Evolutionary conservation across 2,329 filamentous ascomycete genomes (phyloP), one percentile per base, ranked within the genome.

Genomic region (Helicocarpus griseus): DNA sequence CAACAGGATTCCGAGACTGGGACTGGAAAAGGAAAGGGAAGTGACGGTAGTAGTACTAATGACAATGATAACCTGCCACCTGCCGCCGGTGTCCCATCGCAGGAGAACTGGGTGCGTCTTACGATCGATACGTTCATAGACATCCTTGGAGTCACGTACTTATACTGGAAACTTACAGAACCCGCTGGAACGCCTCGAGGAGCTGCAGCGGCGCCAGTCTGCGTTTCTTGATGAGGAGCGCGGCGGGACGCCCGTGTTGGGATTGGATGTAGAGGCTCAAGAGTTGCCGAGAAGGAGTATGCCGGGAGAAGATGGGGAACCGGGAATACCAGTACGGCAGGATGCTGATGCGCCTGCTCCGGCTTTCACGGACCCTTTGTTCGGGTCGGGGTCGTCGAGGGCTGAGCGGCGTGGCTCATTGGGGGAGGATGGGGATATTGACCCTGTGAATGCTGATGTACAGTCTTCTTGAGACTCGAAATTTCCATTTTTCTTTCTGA

Each of bases 101-200:
- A 95, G 77, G 79, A 81, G 65, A 88, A 95, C 69, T 96, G 91
- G 91, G 89, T 95, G 89, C 85, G 88, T 88, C 77, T 74, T 63
- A 70, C 71, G 66, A 64, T 66, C 68, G 66, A 70, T 68, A 63
- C 63, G 59, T 69, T 71, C 66, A 64, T 69, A 61, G 64, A 69
- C 58, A 59, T 73, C 61, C 64, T 73, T 62, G 56, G 61, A 61
- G 61, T 63, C 63, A 63, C 65, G 47, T 70, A 70, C 69, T 71
- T 71, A 71, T 72, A 70, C 60, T 73, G 69, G 66, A 61, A 63
- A 58, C 65, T 64, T 60, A 74, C 67, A 88, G 85, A 84, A 90
- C 69, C 86, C 86, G 54, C 70, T 77, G 60, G 77, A 72, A 55
- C 82, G 83, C 69, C 79, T 90, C 60, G 81, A 86, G 65, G 82